Conservation (phyloP, 1,284 basidiomycete species). For the Ceratobasidium sp. region DNA sequence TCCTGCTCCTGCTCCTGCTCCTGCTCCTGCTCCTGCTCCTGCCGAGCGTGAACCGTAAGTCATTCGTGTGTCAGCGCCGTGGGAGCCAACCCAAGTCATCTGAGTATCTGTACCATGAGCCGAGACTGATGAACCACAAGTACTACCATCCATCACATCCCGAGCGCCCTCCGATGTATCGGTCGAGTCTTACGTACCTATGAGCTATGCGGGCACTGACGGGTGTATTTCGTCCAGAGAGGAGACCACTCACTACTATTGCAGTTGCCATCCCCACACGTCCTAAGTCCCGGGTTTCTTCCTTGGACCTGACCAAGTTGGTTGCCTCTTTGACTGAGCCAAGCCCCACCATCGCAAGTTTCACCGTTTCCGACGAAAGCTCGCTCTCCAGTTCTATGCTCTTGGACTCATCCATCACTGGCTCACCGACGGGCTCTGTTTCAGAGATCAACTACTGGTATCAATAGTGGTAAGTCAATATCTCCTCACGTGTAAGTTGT, state of each 20-base stretch:
- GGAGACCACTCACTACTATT: slow-evolving; percentile 16
- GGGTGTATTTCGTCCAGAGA: slow-evolving; percentile 5
- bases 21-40: slow-evolving; percentile 13
- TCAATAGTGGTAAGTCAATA: too few species aligned
- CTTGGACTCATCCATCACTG: slow-evolving; percentile 15
- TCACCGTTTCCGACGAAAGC: slow-evolving; percentile 23
- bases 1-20: slow-evolving; percentile 13
- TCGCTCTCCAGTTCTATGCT: slow-evolving; percentile 28
- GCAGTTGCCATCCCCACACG: background rate
- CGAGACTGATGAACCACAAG: background rate
- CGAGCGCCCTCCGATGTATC: slow-evolving; percentile 1
- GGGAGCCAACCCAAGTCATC: background rate
- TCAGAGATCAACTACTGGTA: too few species aligned
- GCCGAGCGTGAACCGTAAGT: background rate
- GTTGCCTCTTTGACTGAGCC: slow-evolving; percentile 29
- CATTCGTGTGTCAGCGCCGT: background rate
- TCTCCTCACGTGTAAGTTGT: too few species aligned
- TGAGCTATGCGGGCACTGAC: slow-evolving; percentile 36
- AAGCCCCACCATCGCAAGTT: background rate
- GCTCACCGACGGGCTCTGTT: background rate
- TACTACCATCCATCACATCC: slow-evolving; percentile 3
- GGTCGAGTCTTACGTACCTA: slow-evolving; percentile 26
- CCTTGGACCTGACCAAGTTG: slow-evolving; percentile 16
- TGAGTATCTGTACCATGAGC: background rate
- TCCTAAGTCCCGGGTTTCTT: slow-evolving; percentile 15